Evolutionary conservation across 768 basidiomycete genomes (phyloP), one percentile per base, ranked within the genome.

Genomic region (Serendipita indica): DNA sequence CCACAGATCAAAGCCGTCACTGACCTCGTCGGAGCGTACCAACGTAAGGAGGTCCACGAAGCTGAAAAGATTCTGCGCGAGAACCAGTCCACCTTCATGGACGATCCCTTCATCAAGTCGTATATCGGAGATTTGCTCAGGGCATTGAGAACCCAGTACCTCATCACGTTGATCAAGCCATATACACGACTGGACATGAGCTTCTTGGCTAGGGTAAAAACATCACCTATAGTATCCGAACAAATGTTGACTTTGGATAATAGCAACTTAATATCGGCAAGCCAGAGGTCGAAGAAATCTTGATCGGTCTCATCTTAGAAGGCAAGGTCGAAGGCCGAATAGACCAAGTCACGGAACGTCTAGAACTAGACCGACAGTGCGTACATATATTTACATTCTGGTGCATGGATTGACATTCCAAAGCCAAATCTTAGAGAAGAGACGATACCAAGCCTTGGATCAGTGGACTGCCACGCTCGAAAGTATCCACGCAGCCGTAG

Each of bases 1-100:
- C 83, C 91, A 7, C 87, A 99, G 69, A 98, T 99, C 68, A 89
- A 84, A 59, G 96, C 96, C 3, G 97, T 99, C 94, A 98, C 94
- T 1, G 88, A 89, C 65, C 77, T 99, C 25, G 96, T 99, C 14
- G 85, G 89, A 62, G 96, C 96, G 0, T 99, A 99, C 71, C 94
- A 98, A 67, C 79, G 88, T 39, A 81, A 93, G 60, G 93, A 98
- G 67, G 94, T 98, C 1, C 93, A 97, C 69, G 78, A 86, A n/a
- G 96, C 96, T 0, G 94, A 99, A 73, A 93, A 84, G 74, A 96
- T 99, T 62, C 69, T 99, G 58, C 79, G 83, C 72, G 96, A 92
- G 59, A 98, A 98, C 68, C 84, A 82, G 41, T 77, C 87, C 7
- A 98, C 96, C 0, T 97, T 99, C 68, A 92, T 96, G 84, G 89